These are phyloP conservation scores for Mycosphaerella sp. DNA, from an alignment of 2,329 filamentous ascomycete genomes.

Conservation along the genomic window DNA sequence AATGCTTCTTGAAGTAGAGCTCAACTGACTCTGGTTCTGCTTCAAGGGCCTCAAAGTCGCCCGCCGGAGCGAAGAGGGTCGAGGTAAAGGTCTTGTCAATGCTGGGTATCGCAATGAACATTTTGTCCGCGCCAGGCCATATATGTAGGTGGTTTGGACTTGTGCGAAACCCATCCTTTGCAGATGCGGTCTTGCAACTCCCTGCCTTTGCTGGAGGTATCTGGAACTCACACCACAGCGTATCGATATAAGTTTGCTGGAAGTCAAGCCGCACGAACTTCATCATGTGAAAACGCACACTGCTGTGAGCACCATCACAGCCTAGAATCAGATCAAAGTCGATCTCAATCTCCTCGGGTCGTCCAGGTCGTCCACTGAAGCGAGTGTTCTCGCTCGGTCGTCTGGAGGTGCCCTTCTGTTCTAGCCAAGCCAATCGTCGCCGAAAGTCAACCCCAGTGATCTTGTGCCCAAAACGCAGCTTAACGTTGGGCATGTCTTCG, in stretches of 20 bases:
- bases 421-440: conserved; percentile 78
- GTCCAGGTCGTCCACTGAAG: conserved; percentile 18
- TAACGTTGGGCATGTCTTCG: conserved; percentile 79
- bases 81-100: conserved; percentile 89
- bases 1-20: conserved; percentile 72
- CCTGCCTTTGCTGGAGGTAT: conserved; percentile 51
- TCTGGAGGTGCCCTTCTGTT: conserved; percentile 38
- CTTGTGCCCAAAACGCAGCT: conserved; percentile 88
- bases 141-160: conserved; percentile 94
- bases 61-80: conserved; percentile 78
- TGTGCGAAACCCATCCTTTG: conserved; percentile 60
- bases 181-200: conserved; percentile 25
- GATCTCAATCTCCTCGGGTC: conserved; percentile 63
- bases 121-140: conserved; percentile 80
- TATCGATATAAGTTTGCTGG: conserved; percentile 90
- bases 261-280: conserved; percentile 89
- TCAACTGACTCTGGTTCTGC: conserved; percentile 54
- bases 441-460: conserved; percentile 83
- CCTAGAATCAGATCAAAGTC: conserved; percentile 90
- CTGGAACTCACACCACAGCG: conserved; percentile 93
- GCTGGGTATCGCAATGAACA: conserved; percentile 97
- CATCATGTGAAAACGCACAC: conserved; percentile 89
- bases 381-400: conserved; percentile 20
- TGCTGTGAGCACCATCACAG: conserved; percentile 90
- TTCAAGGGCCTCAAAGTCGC: conserved; percentile 63